Percentiles rank a stretch among this genome's conserved stretches.
Evolutionary conservation across 495 filamentous ascomycete species (phyloP).

Genomic region (Penicillium maclennaniae): DNA sequence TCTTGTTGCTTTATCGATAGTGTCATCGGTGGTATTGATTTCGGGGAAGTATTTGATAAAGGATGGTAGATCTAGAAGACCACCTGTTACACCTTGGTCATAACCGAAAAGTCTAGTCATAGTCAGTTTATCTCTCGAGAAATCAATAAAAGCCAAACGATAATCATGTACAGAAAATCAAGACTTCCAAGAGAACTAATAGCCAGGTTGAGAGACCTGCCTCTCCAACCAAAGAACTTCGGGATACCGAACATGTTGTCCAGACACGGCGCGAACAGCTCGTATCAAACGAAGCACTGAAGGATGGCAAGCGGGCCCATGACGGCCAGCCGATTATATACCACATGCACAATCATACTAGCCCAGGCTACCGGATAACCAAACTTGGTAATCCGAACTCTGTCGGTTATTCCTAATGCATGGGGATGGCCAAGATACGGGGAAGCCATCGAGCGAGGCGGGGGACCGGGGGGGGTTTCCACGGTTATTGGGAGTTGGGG

Average conservation of each 20-base stretch:
- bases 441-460: slow-evolving; percentile 17
- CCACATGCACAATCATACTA: background rate
- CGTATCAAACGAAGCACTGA: slow-evolving; percentile 6
- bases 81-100: slow-evolving; percentile 56
- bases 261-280: slow-evolving; percentile 6
- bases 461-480: slow-evolving; percentile 16
- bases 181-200: slow-evolving; percentile 64
- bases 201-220: slow-evolving; percentile 59
- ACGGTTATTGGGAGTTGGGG: slow-evolving; percentile 12
- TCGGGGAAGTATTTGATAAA: slow-evolving; percentile 52
- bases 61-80: slow-evolving; percentile 50
- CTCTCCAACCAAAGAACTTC: slow-evolving; percentile 59
- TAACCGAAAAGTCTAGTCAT: slow-evolving; percentile 46
- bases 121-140: background rate
- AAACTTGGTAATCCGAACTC: slow-evolving; percentile 24
- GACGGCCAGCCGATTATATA: slow-evolving; percentile 24
- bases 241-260: slow-evolving; percentile 38
- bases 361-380: slow-evolving; percentile 12
- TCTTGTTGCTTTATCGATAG: background rate
- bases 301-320: background rate
- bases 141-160: background rate
- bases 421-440: slow-evolving; percentile 22
- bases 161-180: slow-evolving; percentile 52
- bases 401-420: slow-evolving; percentile 1
- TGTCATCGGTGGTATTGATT: slow-evolving; percentile 20